These are phyloP conservation scores for Inga laurina DNA, from an alignment of 306 rosid genomes.

Conservation along the genomic window DNA sequence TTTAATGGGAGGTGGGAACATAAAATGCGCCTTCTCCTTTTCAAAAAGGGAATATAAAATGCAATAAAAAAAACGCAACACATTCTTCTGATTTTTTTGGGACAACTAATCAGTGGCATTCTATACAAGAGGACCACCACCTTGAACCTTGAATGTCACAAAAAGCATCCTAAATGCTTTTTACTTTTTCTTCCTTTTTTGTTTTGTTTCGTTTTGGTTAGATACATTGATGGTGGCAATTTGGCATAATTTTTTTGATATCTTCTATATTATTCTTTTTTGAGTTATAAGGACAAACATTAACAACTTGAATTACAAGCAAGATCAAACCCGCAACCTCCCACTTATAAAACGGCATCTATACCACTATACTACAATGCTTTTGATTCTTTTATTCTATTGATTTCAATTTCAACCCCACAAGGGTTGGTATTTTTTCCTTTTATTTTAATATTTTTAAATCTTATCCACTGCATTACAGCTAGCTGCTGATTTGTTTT, in stretches of 20 bases:
- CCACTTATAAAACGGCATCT: no score
- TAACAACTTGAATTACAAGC: fast-evolving
- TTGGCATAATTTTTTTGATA: not conserved
- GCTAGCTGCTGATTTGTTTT: not conserved
- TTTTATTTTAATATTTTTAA: not conserved
- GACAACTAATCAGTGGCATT: not conserved
- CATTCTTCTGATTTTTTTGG: not conserved
- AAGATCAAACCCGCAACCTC: no score
- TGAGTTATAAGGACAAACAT: fast-evolving
- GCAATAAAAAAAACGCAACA: not conserved
- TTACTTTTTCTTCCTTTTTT: not conserved
- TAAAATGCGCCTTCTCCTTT: not conserved
- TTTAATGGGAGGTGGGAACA: not conserved
- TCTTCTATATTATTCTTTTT: no score
- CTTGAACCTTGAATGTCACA: not conserved
- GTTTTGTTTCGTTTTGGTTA: not conserved
- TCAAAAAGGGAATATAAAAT: not conserved
- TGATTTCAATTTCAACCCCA: no score
- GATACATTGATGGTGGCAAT: not conserved
- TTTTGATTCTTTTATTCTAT: not conserved
- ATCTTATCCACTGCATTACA: not conserved
- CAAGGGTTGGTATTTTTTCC: not conserved
- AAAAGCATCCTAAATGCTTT: not conserved
- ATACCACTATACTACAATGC: no score
- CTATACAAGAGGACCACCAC: not conserved